Evolutionary conservation across 1,284 basidiomycete species (phyloP).

Genomic region (Moesziomyces aphidis): DNA sequence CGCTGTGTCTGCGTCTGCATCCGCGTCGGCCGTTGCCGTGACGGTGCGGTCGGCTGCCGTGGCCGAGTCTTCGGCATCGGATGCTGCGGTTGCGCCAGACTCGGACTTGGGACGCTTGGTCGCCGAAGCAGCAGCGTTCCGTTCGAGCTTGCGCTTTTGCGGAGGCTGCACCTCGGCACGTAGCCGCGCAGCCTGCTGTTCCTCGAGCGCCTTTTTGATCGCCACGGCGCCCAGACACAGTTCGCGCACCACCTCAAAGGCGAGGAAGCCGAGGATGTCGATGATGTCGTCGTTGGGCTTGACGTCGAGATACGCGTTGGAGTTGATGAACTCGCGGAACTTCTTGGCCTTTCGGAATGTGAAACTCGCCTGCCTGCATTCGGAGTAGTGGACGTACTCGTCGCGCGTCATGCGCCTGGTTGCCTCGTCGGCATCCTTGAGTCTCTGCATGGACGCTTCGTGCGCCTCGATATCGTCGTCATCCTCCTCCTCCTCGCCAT

Average conservation of each 20-base stretch:
- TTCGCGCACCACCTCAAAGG: constrained; percentile 95
- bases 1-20: background rate
- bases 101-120: constrained; percentile 17
- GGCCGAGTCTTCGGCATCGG: constrained; percentile 2
- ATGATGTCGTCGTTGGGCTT: constrained; percentile 94
- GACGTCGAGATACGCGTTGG: constrained; percentile 87
- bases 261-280: constrained; percentile 95
- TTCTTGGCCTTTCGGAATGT: constrained; percentile 89
- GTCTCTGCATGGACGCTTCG: constrained; percentile 86
- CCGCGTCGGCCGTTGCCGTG: constrained; percentile 1
- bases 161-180: constrained; percentile 13
- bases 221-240: constrained; percentile 75
- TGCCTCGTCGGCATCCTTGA: constrained; percentile 87
- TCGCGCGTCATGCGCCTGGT: constrained; percentile 95
- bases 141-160: constrained; percentile 15
- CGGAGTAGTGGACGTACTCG: constrained; percentile 96
- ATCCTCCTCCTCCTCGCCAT: constrained; percentile 86
- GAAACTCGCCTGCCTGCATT: constrained; percentile 96
- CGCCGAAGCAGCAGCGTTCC: background rate
- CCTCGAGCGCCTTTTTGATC: constrained; percentile 55
- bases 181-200: constrained; percentile 27
- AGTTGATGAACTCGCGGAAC: constrained; percentile 93
- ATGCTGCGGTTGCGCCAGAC: background rate
- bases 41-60: constrained; percentile 2
- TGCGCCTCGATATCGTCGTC: constrained; percentile 95